Base-by-base conservation (phyloP, 352 stramenopile species). In the Pythium apleroticum region DNA sequence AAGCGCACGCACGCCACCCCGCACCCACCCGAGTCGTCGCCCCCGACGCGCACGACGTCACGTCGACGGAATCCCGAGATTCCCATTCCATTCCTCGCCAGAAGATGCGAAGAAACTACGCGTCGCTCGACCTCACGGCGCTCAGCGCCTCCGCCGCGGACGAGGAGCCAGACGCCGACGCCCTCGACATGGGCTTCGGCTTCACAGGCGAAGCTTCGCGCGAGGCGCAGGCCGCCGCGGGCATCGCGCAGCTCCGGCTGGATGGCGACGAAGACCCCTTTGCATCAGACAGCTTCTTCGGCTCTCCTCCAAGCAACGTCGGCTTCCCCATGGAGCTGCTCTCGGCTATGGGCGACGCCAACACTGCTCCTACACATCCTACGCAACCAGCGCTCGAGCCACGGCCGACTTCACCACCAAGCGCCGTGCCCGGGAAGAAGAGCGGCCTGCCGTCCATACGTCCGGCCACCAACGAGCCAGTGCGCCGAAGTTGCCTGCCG, bases 51-150 rank as follows among this genome's bases (percentile, higher is more conserved):
- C 57, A 11, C 31, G 33, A 57, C 57, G 57, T 49, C 48, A 57
- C 55, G 33, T 31, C 3, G 19, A 27, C 3, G 9, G 43, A 50
- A 28, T 50, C 43, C n/a, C 43, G 12, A 48, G 39, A 50, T 50
- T 50, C 43, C 43, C 39, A 46, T 22, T 46, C 57, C 25, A 19
- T 30, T 35, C 6, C 27, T 9, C 43, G 6, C 43, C 35, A 17
- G 6, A 61, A 8, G n/a, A 68, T 72, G 60, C 66, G 66, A 28
- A 57, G 66, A 25, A 73, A 73, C 61, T 69, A 58, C 57, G 61
- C 55, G 30, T 69, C 66, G 60, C 56, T 69, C 31, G 61, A 69
- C 49, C 62, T 69, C 49, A 27, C 28, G 56, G 65, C 65, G 22
- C 57, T 71, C 30, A 41, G 35, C 53, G 49, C 12, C 33, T 46